Base-by-base conservation (phyloP, 306 rosid species). In the Lablab purpureus region DNA sequence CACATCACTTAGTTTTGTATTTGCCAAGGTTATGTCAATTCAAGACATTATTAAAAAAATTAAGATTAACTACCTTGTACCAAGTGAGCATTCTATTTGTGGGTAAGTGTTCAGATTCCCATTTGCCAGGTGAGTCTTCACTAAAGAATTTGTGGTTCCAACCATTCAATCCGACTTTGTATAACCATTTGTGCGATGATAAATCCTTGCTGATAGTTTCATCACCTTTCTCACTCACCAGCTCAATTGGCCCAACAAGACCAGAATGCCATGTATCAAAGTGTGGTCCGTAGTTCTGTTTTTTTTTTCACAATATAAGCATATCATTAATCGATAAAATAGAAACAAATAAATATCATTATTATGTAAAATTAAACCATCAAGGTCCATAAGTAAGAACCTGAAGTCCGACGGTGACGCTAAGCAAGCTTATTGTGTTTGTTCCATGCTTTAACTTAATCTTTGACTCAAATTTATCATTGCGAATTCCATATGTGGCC, bases 101-200 rank as follows among this genome's bases (percentile, higher is more conserved):
- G 6, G 92, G 89, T 4, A 88, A 2, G 0, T 62, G 0, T 1
- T 40, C 14, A 2, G 82, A 49, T 55, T 68, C 71, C 51, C 5
- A 46, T 1, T 34, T 34, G 40, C 8, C 6, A 34, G 8, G 28
- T 2, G 91, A 83, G 32, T 79, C 81, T 0, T 36, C 19, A 11
- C 64, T 76, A 18, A 43, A 88, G 10, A 81, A 21, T 36, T 46
- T 19, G 34, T 75, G 17, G 0, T 80, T 75, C 46, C 85, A 62
- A 7, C 94, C 94, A 46, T 82, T 10, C 12, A 90, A 71, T 0
- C 92, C 92, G 36, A 87, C 70, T 71, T 77, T 75, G 80, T 87
- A 83, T 0, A 23, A 32, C 92, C 94, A 87, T 75, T 87, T 88
- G 69, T 85, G 82, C 8, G 63, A 15, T 0, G 92, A 77, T 1